Percentiles rank a stretch among this genome's conserved stretches.
phyloP scores from a whole-genome alignment of 176 grass and related monocot genomes.

The Carex scoparia region DNA sequence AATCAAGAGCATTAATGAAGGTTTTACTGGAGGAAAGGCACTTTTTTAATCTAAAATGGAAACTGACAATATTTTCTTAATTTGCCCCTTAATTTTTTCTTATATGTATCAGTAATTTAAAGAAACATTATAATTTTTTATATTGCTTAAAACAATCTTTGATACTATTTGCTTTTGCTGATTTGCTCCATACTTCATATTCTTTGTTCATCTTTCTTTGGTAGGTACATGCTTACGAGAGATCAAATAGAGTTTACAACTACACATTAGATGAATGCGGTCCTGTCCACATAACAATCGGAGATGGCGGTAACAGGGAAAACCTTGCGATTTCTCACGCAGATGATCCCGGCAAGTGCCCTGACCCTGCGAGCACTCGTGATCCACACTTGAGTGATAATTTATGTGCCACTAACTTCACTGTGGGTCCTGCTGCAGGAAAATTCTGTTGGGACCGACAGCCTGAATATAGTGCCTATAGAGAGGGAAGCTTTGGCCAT shows the following conservation, averaged over 20 bases:
- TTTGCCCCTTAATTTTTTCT: not conserved
- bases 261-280: slow-evolving; percentile 61
- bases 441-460: slow-evolving; percentile 82
- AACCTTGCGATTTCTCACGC: slow-evolving; percentile 68
- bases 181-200: not conserved
- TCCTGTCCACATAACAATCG: slow-evolving; percentile 52
- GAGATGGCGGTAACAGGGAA: slow-evolving; percentile 69
- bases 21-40: not conserved
- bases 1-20: not conserved
- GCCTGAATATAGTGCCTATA: slow-evolving; percentile 63
- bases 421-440: slow-evolving; percentile 49
- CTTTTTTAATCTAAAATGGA: not conserved
- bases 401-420: slow-evolving; percentile 72
- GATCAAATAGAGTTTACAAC: slow-evolving; percentile 82
- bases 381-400: slow-evolving; percentile 36
- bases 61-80: not conserved
- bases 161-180: not conserved
- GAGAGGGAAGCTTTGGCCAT: slow-evolving; percentile 85
- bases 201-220: not conserved
- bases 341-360: slow-evolving; percentile 57
- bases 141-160: not conserved
- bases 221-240: slow-evolving; percentile 86
- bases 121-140: not conserved
- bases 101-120: not conserved
- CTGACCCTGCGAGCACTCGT: slow-evolving; percentile 39